Evolutionary conservation across 2,329 filamentous ascomycete species (phyloP).

Genomic region (Cordyceps tenuipes): DNA sequence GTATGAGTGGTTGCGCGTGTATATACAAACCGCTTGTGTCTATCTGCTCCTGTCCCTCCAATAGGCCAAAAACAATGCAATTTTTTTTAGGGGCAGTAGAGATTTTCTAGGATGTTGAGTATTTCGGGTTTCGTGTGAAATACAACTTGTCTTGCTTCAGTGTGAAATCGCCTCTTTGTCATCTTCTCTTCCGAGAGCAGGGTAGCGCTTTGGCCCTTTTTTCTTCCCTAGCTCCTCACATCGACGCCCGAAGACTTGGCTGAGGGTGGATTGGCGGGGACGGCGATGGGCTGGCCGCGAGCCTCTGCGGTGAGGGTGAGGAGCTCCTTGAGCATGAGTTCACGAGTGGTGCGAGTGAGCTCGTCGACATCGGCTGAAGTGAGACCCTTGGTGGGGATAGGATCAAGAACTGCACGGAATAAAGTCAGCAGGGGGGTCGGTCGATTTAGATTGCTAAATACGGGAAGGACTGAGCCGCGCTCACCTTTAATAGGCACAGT

Average conservation of each 20-base stretch:
- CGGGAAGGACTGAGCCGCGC: conserved; percentile 15
- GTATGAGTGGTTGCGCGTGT: neutral
- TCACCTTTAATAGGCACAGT: conserved; percentile 67
- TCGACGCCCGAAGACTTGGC: conserved; percentile 22
- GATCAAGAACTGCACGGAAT: conserved; percentile 56
- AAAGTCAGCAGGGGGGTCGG: neutral
- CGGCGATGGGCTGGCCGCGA: conserved; percentile 30
- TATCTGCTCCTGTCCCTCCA: neutral
- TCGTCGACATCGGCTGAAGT: conserved; percentile 70
- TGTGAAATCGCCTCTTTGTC: neutral
- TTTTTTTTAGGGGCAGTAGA: neutral
- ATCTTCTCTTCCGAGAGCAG: neutral
- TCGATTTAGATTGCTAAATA: neutral
- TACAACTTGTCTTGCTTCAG: neutral
- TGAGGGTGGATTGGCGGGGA: conserved; percentile 20
- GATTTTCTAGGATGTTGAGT: neutral
- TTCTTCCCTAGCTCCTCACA: conserved; percentile 10
- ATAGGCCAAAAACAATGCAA: neutral
- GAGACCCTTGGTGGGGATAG: conserved; percentile 68
- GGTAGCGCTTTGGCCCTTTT: neutral
- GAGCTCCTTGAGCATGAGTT: conserved; percentile 66
- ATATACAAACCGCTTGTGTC: too few relatives aligned
- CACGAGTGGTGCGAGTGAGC: conserved; percentile 58
- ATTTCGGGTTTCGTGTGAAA: neutral
- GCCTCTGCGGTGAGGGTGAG: conserved; percentile 44